Conservation (phyloP, 257 asterid species). For the Solanum bulbocastanum region DNA sequence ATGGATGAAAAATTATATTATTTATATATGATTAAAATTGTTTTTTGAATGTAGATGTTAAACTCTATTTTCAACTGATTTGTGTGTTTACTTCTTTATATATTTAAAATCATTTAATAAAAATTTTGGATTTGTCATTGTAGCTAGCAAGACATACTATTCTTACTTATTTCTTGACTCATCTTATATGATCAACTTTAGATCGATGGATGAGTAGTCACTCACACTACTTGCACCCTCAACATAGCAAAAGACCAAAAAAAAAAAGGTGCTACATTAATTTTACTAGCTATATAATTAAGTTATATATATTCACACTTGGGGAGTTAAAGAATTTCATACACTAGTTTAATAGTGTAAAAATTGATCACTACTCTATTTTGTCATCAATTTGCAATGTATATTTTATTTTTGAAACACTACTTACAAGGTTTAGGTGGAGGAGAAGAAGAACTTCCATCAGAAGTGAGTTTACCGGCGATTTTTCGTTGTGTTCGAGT, state of each 20-base stretch:
- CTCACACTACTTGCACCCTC: neutral
- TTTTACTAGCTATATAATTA: neutral
- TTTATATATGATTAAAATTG: no score
- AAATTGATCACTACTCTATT: neutral
- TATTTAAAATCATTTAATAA: no score
- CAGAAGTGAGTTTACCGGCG: slow-evolving; percentile 46
- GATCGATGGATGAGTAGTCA: neutral
- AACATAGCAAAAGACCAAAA: neutral
- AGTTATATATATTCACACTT: neutral
- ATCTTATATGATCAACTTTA: neutral
- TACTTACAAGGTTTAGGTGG: neutral
- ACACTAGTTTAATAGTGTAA: neutral
- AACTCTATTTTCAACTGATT: no score
- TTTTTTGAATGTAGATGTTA: no score
- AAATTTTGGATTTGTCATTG: neutral
- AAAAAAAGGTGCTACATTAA: neutral
- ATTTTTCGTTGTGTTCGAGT: slow-evolving; percentile 52
- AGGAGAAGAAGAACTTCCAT: slow-evolving; percentile 36
- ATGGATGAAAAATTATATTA: no score
- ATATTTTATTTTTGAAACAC: neutral
- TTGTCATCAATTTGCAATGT: neutral
- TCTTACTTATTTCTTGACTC: neutral
- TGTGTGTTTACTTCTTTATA: neutral
- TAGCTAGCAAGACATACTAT: neutral
- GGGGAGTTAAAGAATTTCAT: neutral